These are phyloP conservation scores for Corrigiola litoralis DNA, from an alignment of 179 eudicot species.

Conservation along the genomic window DNA sequence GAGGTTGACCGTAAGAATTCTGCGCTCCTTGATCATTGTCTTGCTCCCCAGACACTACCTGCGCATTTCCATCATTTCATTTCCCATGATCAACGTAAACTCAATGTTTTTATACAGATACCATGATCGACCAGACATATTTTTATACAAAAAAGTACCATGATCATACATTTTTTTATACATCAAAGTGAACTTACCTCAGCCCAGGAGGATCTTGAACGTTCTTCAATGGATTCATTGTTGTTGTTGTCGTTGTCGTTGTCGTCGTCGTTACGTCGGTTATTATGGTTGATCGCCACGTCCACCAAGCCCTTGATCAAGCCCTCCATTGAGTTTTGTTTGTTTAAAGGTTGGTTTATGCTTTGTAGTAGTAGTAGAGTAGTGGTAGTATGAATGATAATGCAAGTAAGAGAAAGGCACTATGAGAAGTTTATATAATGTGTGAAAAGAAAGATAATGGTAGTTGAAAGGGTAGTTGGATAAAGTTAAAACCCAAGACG, in stretches of 20 bases:
- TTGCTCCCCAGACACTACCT: slow-evolving; percentile 77
- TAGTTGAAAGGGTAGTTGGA: slow-evolving; percentile 11
- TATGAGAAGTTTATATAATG: neutral
- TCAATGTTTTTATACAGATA: too few species aligned
- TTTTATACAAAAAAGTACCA: neutral
- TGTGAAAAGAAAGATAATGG: slow-evolving; percentile 13
- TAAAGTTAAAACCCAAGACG: neutral
- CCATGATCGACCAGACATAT: too few species aligned
- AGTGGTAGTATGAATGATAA: neutral
- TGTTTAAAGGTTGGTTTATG: neutral
- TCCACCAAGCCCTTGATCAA: slow-evolving; percentile 57
- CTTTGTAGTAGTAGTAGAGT: neutral
- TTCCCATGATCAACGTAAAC: neutral
- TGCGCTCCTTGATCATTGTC: slow-evolving; percentile 29
- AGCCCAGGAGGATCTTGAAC: slow-evolving; percentile 70
- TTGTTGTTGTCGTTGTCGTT: slow-evolving; percentile 19
- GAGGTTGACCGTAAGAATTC: neutral
- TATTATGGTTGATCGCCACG: slow-evolving; percentile 40
- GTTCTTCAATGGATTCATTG: slow-evolving; percentile 35
- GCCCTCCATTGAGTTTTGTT: slow-evolving; percentile 52
- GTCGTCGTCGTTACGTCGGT: neutral
- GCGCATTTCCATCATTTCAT: slow-evolving; percentile 20
- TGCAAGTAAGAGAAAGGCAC: neutral
- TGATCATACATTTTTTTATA: too few species aligned
- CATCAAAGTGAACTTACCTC: slow-evolving; percentile 29